Conservation (phyloP, 2,329 filamentous ascomycete genomes). For the Fusarium sp. region DNA sequence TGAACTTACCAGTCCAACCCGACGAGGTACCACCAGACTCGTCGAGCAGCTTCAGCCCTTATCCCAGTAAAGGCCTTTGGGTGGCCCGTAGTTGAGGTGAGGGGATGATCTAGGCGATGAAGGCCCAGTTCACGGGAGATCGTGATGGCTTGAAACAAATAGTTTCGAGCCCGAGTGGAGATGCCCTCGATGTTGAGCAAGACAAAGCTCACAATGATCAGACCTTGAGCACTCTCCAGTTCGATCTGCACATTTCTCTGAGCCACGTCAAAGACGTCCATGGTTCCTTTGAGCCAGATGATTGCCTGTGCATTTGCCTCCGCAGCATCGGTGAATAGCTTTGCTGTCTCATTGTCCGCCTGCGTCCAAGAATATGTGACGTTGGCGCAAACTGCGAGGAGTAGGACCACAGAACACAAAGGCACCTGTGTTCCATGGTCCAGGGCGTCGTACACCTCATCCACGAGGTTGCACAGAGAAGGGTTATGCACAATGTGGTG, state of each 20-base stretch:
- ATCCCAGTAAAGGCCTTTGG: constrained; percentile 39
- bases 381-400: constrained; percentile 45
- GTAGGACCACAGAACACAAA: constrained; percentile 41
- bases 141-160: constrained; percentile 27
- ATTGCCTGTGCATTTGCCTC: constrained; percentile 45
- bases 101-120: constrained; percentile 52
- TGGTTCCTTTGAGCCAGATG: constrained; percentile 48
- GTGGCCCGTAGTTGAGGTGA: constrained; percentile 26
- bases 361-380: constrained; percentile 47
- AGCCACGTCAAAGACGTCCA: constrained; percentile 49
- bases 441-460: constrained; percentile 45
- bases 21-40: constrained; percentile 56
- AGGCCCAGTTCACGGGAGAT: constrained; percentile 45
- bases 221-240: constrained; percentile 50
- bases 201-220: constrained; percentile 50
- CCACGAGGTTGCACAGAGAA: constrained; percentile 41
- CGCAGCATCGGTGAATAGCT: constrained; percentile 39
- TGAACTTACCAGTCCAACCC: constrained; percentile 51
- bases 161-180: constrained; percentile 26
- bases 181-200: constrained; percentile 49
- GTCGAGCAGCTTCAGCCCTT: constrained; percentile 50
- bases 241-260: constrained; percentile 43
- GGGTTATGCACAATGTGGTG: constrained; percentile 47
- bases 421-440: constrained; percentile 37
- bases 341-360: constrained; percentile 40